A percentile compares a stretch with the other conserved stretches of the same genome.
Conservation (phyloP, 2,329 filamentous ascomycete genomes). For the Ophiostoma sp. region DNA sequence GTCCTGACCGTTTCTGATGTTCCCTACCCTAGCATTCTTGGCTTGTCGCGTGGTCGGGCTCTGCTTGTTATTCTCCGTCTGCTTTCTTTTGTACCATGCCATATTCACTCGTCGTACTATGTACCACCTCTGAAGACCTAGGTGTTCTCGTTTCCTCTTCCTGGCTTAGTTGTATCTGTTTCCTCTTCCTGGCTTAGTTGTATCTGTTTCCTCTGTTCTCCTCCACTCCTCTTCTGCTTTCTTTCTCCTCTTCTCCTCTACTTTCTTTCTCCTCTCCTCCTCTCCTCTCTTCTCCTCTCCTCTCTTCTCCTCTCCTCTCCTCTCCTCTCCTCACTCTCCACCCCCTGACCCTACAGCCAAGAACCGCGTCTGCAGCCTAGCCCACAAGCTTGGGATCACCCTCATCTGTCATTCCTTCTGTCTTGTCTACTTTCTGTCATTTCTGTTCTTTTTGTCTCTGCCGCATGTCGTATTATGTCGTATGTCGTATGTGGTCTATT, state of each 20-base stretch:
- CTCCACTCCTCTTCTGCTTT: background rate
- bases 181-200: too few species aligned
- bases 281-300: background rate
- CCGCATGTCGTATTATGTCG: background rate
- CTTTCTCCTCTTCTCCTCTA: background rate
- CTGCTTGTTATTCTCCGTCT: background rate
- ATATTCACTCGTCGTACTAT: too few species aligned
- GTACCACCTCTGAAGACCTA: too few species aligned
- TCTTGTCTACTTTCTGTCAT: background rate
- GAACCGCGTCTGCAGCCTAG: slow-evolving; percentile 3
- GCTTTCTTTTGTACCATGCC: too few species aligned
- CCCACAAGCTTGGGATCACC: slow-evolving; percentile 1
- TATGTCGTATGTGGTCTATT: background rate
- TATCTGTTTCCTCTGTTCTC: background rate
- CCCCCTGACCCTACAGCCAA: slow-evolving; percentile 2
- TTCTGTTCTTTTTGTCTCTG: too few species aligned
- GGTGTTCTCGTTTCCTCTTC: background rate
- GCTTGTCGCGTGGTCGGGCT: background rate
- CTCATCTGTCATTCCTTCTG: background rate
- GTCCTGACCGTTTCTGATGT: background rate
- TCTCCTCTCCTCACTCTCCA: background rate
- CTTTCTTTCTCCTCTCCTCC: background rate
- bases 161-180: too few species aligned
- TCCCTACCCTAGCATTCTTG: background rate
- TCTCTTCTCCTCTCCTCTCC: background rate